Evolutionary conservation across 2,329 filamentous ascomycete genomes (phyloP), one percentile per base, ranked within the genome.

Genomic region (Colletotrichum lentis): DNA sequence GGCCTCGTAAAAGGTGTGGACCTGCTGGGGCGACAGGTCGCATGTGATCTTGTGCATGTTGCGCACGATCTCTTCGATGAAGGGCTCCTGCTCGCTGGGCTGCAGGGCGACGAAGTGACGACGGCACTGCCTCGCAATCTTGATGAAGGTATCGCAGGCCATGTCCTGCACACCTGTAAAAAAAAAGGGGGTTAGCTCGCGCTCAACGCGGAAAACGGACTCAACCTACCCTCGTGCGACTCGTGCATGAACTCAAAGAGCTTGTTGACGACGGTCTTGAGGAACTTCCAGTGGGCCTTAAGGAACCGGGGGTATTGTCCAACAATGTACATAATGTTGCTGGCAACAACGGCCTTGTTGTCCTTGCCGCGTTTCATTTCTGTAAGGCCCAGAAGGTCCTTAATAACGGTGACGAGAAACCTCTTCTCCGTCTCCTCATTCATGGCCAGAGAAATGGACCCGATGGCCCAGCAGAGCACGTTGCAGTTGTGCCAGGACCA

Each of bases 401-500:
- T 99, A 75, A 99, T 99, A 63, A 99, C 96, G 0, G 96, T 99
- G 57, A 99, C 96, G 49, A 99, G 83, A 84, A 99, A 99, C 12
- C 96, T 89, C 84, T 99, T 99, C 81, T 99, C 96, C 0, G 96
- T 99, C 79, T 99, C 96, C 77, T 99, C 96, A 76, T 97, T 99
- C 96, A 99, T 99, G 60, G 96, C 96, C 64, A 97, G 88, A 1
- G 96, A 99, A 73, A 99, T 99, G 12, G 96, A 99, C 47, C 96
- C 96, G 74, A 99, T 99, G 37, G 96, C 96, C 96, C 96, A 99
- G 85, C 96, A 99, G 56, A 99, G 88, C 6, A 97, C 97, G 81
- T 99, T 99, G 88, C 96, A 99, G 82, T 99, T 99, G 71, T 94
- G 93, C 96, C 96, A 99, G 7, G 96, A 99, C 96, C 96, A 99